Evolutionary conservation across 352 stramenopile genomes (phyloP).

Genomic region (Phytophthora brassicae): DNA sequence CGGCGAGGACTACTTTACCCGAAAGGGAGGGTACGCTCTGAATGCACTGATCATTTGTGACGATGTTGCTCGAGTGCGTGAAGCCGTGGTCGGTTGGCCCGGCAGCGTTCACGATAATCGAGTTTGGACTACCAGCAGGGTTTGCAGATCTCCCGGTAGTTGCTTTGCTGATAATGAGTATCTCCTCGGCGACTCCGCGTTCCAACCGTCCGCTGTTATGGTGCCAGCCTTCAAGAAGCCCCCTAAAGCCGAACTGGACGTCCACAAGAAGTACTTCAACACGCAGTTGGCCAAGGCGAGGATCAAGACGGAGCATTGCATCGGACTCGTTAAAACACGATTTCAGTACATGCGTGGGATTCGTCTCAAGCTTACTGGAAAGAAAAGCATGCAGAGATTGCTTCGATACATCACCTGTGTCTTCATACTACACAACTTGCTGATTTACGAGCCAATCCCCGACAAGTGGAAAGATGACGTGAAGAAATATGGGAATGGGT

Average conservation of each 20-base stretch:
- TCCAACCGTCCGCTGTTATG: constrained; percentile 14
- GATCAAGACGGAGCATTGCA: constrained; percentile 27
- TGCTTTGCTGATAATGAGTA: constrained; percentile 27
- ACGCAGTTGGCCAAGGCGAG: constrained; percentile 14
- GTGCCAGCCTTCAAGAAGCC: constrained; percentile 20
- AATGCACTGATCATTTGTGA: constrained; percentile 30
- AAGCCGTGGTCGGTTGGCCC: constrained; percentile 31
- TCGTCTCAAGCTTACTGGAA: neutral
- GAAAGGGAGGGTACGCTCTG: constrained; percentile 27
- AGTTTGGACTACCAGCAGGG: constrained; percentile 15
- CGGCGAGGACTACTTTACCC: constrained; percentile 34
- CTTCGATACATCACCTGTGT: constrained; percentile 8
- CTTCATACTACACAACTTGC: constrained; percentile 19
- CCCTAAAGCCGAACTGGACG: no score
- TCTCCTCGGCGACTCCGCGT: constrained; percentile 33
- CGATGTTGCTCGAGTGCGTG: constrained; percentile 15
- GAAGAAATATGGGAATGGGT: neutral
- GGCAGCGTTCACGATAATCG: constrained; percentile 36
- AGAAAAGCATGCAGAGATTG: constrained; percentile 11
- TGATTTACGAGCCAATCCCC: constrained; percentile 17
- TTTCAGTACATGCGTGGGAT: constrained; percentile 18
- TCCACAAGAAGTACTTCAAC: constrained; percentile 16
- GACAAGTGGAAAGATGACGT: constrained; percentile 14
- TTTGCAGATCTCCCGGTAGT: neutral
- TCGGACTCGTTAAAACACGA: constrained; percentile 17